Base-by-base conservation (phyloP, 129 eudicot species). In the Centella asiatica region DNA sequence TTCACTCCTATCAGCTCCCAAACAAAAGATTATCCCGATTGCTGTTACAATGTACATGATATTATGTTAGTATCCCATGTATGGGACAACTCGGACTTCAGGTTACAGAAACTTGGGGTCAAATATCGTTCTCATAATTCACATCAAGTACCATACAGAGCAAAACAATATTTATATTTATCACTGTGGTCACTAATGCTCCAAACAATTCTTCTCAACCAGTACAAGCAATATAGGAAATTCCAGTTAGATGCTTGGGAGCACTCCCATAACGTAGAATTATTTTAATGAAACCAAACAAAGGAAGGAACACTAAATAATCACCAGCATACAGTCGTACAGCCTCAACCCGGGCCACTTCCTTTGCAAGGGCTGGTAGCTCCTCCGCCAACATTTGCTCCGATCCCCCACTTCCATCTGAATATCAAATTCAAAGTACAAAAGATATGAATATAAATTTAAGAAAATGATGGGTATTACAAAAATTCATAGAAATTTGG, bases 341-440 rank as follows among this genome's bases (percentile, higher is more conserved):
- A 10, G 94, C 77, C 76, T 87, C 95, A 55, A 93, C 92, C 85
- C 96, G 78, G 24, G 96, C 96, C 57, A 93, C 99, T 72, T 93
- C 99, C 84, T 90, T 90, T 20, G 99, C 99, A 71, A 93, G 83
- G 15, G 96, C 76, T 19, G 80, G 88, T 47, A 93, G 79, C 80
- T 90, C 97, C 81, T 90, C 85, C 64, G 81, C 89, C 80, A 84
- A 73, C 23, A 79, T 67, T 55, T 74, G 64, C 57, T 76, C 78
- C 28, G 95, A 83, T 68, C 71, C 73, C 52, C 73, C 72, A 34
- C 67, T 78, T 74, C 72, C 83, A 78, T 73, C 82, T 77, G 61
- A 4, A 68, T 34, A 66, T 31, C 51, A 45, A 37, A 28, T 55
- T 22, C 61, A 52, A 64, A 46, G 7, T 2, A 17, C 57, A 45